Percentiles rank a stretch among this genome's conserved stretches.
These are phyloP conservation scores for Macaranga tanarius DNA, from an alignment of 441 rosid genomes.

Conservation along the genomic window DNA sequence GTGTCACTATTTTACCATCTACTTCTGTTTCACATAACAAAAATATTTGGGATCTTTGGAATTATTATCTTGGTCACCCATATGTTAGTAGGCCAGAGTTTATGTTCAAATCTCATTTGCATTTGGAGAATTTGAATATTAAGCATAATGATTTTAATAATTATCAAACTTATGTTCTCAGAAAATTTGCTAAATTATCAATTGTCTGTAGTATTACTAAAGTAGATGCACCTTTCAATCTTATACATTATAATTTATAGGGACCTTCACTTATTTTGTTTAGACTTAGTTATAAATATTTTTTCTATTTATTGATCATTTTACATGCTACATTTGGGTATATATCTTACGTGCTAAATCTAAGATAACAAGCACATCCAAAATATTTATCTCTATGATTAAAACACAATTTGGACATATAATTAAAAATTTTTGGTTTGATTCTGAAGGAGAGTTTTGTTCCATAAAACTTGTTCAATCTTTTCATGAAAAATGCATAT, in stretches of 20 bases:
- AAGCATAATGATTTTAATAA: not conserved
- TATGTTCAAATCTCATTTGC: too few relatives aligned
- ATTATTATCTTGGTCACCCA: not conserved
- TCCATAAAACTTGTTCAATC: too few relatives aligned
- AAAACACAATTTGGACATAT: conserved; percentile 8
- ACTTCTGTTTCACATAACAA: not conserved
- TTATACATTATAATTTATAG: not conserved
- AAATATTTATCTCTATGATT: not conserved
- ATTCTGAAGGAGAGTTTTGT: not conserved
- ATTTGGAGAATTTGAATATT: too few relatives aligned
- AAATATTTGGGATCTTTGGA: not conserved
- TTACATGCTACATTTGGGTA: not conserved
- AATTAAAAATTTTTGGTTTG: not conserved
- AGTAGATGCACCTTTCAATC: not conserved
- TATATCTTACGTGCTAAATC: conserved; percentile 9
- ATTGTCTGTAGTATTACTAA: not conserved
- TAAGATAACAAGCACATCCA: too few relatives aligned
- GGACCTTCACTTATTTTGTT: not conserved
- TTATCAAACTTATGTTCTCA: not conserved
- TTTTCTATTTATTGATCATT: conserved; percentile 4
- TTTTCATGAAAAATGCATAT: not conserved
- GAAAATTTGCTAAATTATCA: conserved; percentile 3
- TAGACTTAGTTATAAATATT: not conserved
- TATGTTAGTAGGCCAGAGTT: not conserved
- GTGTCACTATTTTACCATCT: not conserved